Evolutionary conservation across 306 rosid species (phyloP), one percentile per base, ranked within the genome.

Genomic region (Gastrolobium bilobum): DNA sequence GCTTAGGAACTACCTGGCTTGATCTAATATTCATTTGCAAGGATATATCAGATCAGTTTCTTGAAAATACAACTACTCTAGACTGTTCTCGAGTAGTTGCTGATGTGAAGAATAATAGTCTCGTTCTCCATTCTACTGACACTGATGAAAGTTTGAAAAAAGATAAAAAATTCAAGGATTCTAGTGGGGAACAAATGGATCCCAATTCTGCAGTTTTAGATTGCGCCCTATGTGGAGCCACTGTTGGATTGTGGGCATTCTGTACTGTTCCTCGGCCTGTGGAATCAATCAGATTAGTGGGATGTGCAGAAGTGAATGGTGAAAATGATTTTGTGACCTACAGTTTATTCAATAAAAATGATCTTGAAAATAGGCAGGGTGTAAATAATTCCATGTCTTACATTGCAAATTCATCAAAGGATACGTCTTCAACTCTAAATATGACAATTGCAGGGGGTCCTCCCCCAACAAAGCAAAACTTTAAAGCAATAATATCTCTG

Each of bases 361-460:
- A 76, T 75, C 40, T 71, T 78, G 83, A 85, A 74, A 76, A 46
- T 66, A 77, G 83, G 81, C 85, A 81, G 68, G 84, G 70, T 60
- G 75, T 63, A 26, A 67, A 47, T 71, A 73, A 63, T 82, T 37
- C 76, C 51, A 9, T 62, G 44, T 47, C 85, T 20, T 77, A 71
- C 65, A 63, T 73, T 86, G 84, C 83, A 73, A 79, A 78, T 77
- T 81, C 81, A 63, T 84, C 91, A 11, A 87, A 85, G 76, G 85
- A 79, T 68, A 70, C 79, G 33, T 76, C 83, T 59, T 71, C 84
- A 7, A 87, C 77, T 82, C 90, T 95, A 70, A 88, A 83, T 75
- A 80, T 88, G 82, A 95, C 99, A 48, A 95, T 95, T 76, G 99
- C 99, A 5, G 99, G 99, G 88, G 99, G 99, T 9, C 99, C 98